Evolutionary conservation across 495 filamentous ascomycete genomes (phyloP), one percentile per base, ranked within the genome.

Genomic region (Pyrenopolyporus hunteri): DNA sequence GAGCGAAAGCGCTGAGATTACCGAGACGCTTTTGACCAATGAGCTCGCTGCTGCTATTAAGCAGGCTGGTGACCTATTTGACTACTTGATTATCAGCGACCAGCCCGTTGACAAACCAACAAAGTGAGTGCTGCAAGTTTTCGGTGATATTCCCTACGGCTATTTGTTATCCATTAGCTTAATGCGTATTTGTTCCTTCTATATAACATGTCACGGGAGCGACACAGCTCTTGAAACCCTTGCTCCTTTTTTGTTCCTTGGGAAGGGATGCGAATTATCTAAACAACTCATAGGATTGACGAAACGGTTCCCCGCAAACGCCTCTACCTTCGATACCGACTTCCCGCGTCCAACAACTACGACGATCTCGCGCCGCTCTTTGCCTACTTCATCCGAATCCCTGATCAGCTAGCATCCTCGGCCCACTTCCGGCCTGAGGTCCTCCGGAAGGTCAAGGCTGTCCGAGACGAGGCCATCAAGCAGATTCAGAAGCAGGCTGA

Each of bases 1-100:
- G 94, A 92, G 84, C 59, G 94, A 98, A 81, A 96, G 87, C 71
- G 92, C 92, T 20, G 95, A 97, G 74, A 85, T 98, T 63, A 96
- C 92, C n/a, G 91, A 97, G 11, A 78, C 84, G 9, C 73, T 98
- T 33, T 80, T 98, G 29, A 94, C 91, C 20, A 83, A 89, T 23
- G 92, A 97, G 61, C 78, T 98, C 42, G 83, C 92, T 69, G 82
- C 89, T 51, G 92, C 92, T 10, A 81, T 96, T 65, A 84, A 88
- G 68, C 75, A 87, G 50, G 91, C 92, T 5, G 92, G 93, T 9
- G 88, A 94, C 57, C 75, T 82, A 16, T 85, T 98, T 54, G 90
- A 98, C 72, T 93, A 90, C 62, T 74, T 98, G 54, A 91, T 98
- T 64, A 80, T 97, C 45, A 88, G 87, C 20, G 94, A 98, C 70